phyloP scores from a whole-genome alignment of 2,329 filamentous ascomycete species.

The Fusarium floridanum region DNA sequence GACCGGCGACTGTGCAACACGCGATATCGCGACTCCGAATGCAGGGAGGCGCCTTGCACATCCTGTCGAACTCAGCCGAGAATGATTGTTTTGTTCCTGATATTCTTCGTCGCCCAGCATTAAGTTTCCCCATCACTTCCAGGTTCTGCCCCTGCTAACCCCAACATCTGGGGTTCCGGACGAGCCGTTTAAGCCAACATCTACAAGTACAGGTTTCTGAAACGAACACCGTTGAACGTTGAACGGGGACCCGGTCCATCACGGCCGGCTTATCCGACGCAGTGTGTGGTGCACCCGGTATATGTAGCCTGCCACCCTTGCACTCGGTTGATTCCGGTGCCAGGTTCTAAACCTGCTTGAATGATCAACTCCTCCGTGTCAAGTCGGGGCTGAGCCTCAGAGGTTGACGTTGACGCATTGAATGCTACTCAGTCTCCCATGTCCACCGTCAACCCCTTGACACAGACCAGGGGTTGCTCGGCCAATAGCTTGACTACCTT shows the following conservation, averaged over 20 bases:
- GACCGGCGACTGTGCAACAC: background rate
- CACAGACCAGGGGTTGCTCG: slow-evolving; percentile 8
- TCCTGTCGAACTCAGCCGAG: background rate
- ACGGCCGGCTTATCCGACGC: slow-evolving; percentile 6
- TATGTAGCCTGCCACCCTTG: slow-evolving; percentile 19
- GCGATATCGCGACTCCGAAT: background rate
- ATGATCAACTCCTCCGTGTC: slow-evolving; percentile 9
- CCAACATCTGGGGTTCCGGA: slow-evolving; percentile 9
- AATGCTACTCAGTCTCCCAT: slow-evolving; percentile 16
- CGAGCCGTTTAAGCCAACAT: slow-evolving; percentile 16
- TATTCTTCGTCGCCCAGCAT: background rate
- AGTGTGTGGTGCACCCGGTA: slow-evolving; percentile 6
- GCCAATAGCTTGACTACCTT: slow-evolving; percentile 5
- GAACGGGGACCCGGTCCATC: background rate
- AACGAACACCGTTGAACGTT: slow-evolving; percentile 27
- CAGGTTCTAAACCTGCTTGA: slow-evolving; percentile 10
- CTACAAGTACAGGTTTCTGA: slow-evolving; percentile 23
- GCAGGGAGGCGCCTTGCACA: slow-evolving; percentile 8
- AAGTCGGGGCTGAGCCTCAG: slow-evolving; percentile 17
- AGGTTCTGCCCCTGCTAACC: slow-evolving; percentile 1
- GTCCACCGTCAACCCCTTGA: slow-evolving; percentile 18
- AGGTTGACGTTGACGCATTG: background rate
- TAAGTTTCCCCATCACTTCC: slow-evolving; percentile 10
- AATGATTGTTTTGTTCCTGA: slow-evolving; percentile 16
- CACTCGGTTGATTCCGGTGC: slow-evolving; percentile 35